These are phyloP conservation scores for Exophiala mesophila DNA, from an alignment of 2,329 filamentous ascomycete genomes.

Conservation along the genomic window DNA sequence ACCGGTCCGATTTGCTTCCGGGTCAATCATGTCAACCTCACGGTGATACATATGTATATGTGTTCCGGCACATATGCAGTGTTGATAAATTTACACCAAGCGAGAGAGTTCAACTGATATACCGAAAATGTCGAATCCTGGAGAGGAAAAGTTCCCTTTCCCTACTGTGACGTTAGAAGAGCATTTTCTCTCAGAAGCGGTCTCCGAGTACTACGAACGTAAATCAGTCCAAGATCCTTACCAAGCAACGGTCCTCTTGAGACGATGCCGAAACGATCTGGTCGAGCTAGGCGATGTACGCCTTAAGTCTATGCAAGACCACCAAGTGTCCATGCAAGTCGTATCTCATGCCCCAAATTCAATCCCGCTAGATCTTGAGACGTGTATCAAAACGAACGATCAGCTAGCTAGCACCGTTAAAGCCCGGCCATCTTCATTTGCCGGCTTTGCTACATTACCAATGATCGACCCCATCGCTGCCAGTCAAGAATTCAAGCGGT, in stretches of 20 bases:
- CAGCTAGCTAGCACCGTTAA: not conserved
- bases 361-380: constrained; percentile 4
- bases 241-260: constrained; percentile 2
- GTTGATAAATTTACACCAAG: too few relatives aligned
- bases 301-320: constrained; percentile 15
- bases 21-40: too few relatives aligned
- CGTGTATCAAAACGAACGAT: constrained; percentile 16
- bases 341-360: constrained; percentile 15
- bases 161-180: constrained; percentile 14
- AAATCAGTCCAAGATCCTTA: constrained; percentile 4
- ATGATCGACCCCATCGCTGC: constrained; percentile 35
- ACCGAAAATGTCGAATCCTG: too few relatives aligned
- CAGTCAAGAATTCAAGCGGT: constrained; percentile 33
- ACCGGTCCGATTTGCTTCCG: too few relatives aligned
- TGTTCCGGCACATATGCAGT: too few relatives aligned
- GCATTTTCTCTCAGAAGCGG: constrained; percentile 8
- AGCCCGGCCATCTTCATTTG: constrained; percentile 33
- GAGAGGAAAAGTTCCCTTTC: constrained; percentile 1
- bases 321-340: constrained; percentile 22
- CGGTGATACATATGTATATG: too few relatives aligned
- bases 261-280: constrained; percentile 2
- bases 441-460: constrained; percentile 41
- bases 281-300: constrained; percentile 11
- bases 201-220: constrained; percentile 8
- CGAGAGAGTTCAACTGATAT: too few relatives aligned